phyloP scores from a whole-genome alignment of 306 rosid genomes.

The Rosa multiflora region DNA sequence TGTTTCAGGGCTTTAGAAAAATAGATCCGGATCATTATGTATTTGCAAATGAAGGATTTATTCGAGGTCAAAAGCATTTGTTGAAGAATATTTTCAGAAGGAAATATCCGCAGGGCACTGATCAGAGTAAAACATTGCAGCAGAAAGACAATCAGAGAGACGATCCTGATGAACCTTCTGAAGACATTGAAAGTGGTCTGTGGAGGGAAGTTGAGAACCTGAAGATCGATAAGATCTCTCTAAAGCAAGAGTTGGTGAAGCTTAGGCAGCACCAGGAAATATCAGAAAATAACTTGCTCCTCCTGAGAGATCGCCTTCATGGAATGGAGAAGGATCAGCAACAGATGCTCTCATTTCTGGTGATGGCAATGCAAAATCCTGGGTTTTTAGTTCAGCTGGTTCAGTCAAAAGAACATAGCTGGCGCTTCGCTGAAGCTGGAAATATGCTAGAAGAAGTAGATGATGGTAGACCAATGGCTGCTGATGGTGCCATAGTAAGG shows the following conservation, averaged over 20 bases:
- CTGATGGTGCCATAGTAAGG: slow-evolving; percentile 62
- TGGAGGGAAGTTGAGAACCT: slow-evolving; percentile 87
- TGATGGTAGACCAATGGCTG: slow-evolving; percentile 39
- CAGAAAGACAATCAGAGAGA: slow-evolving; percentile 46
- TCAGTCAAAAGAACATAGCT: slow-evolving; percentile 79
- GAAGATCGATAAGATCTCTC: slow-evolving; percentile 61
- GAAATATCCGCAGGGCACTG: slow-evolving; percentile 55
- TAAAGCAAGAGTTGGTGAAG: slow-evolving; percentile 77
- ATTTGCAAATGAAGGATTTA: slow-evolving; percentile 74
- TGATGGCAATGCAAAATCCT: slow-evolving; percentile 93
- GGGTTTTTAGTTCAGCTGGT: slow-evolving; percentile 70
- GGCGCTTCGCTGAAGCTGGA: slow-evolving; percentile 63
- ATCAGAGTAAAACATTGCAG: slow-evolving; percentile 46
- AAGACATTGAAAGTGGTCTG: slow-evolving; percentile 37
- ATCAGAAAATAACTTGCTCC: slow-evolving; percentile 58
- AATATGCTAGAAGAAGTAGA: slow-evolving; percentile 44
- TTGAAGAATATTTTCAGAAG: slow-evolving; percentile 72
- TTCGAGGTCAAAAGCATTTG: slow-evolving; percentile 71
- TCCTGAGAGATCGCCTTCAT: slow-evolving; percentile 59
- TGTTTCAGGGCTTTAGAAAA: slow-evolving; percentile 90
- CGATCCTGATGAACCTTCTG: slow-evolving; percentile 34
- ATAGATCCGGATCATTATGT: slow-evolving; percentile 82
- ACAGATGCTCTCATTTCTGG: slow-evolving; percentile 93
- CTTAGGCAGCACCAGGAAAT: slow-evolving; percentile 82
- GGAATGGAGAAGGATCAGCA: slow-evolving; percentile 96